Evolutionary conservation across 352 stramenopile genomes (phyloP), one percentile per base, ranked within the genome.

Genomic region (Proteromonas lacertae): DNA sequence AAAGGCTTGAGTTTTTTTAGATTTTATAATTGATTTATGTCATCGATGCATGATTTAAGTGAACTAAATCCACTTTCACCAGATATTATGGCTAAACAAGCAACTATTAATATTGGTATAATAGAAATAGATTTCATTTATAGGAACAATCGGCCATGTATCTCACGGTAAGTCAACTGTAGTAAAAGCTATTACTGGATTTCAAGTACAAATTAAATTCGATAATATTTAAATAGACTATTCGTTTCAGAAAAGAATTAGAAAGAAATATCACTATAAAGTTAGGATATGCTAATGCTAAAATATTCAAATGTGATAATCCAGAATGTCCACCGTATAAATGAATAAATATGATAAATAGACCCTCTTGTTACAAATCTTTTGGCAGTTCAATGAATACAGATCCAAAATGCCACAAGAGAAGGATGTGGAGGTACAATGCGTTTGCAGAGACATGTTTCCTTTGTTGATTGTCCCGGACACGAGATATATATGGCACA

Each of bases 181-280:
- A 34, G 87, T 98, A 25, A 96, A 96, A 58, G 79, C 86, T 35
- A 95, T 99, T 43, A 95, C 78, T 34, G 87, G 88, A 43, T 83
- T 98, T 53, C 43, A 62, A 43, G n/a, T n/a, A n/a, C n/a, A n/a
- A n/a, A n/a, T n/a, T n/a, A n/a, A n/a, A n/a, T n/a, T n/a, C n/a
- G n/a, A n/a, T n/a, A n/a, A n/a, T n/a, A n/a, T n/a, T n/a, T n/a
- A n/a, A n/a, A n/a, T n/a, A n/a, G 43, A 69, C 60, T 21, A 53
- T 69, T n/a, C 50, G 51, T 23, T 92, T 90, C 53, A 92, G 91
- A 59, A 96, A 94, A 57, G 87, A 99, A 54, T 56, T 99, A 45
- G 83, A 93, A 56, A 74, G 86, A 50, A 99, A 99, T 64, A 99
- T 99, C 56, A 99, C 88, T 38, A 99, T 99, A 64, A 99, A 99